Evolutionary conservation across 192 early-diverging fungal genomes (phyloP).

Genomic region (Umbelopsis sp.): DNA sequence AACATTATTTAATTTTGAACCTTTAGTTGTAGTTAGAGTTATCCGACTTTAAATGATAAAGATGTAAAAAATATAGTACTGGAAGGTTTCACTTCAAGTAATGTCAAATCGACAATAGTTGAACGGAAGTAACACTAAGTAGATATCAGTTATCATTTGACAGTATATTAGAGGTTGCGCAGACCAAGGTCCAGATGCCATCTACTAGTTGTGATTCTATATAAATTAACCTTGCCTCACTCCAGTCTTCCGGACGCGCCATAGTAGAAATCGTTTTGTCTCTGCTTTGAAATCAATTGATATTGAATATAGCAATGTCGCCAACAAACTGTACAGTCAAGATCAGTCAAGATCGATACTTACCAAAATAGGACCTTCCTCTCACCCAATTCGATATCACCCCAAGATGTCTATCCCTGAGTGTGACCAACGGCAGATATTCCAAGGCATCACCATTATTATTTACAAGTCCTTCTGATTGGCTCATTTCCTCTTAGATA

Average conservation of each 20-base stretch:
- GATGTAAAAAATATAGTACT: too few relatives aligned
- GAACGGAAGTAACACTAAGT: too few relatives aligned
- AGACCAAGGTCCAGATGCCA: not conserved
- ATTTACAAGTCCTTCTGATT: not conserved
- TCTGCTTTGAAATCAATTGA: conserved; percentile 29
- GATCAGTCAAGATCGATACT: conserved; percentile 52
- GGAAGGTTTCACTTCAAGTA: too few relatives aligned
- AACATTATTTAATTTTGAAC: too few relatives aligned
- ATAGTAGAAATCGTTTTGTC: conserved; percentile 28
- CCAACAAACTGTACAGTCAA: conserved; percentile 46
- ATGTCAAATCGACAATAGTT: too few relatives aligned
- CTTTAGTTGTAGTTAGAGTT: too few relatives aligned
- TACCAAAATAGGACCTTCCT: conserved; percentile 23
- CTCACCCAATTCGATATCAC: conserved; percentile 14
- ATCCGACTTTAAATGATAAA: too few relatives aligned
- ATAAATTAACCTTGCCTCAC: not conserved
- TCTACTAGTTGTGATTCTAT: not conserved
- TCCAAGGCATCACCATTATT: too few relatives aligned
- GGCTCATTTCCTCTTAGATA: not conserved
- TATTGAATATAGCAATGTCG: conserved; percentile 55
- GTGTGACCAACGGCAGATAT: too few relatives aligned
- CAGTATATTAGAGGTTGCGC: too few relatives aligned
- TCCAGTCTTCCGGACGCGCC: conserved; percentile 18
- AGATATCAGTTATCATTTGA: too few relatives aligned
- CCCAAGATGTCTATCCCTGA: too few relatives aligned